phyloP scores from a whole-genome alignment of 2,329 filamentous ascomycete genomes.

The Plenodomus biglobosus region DNA sequence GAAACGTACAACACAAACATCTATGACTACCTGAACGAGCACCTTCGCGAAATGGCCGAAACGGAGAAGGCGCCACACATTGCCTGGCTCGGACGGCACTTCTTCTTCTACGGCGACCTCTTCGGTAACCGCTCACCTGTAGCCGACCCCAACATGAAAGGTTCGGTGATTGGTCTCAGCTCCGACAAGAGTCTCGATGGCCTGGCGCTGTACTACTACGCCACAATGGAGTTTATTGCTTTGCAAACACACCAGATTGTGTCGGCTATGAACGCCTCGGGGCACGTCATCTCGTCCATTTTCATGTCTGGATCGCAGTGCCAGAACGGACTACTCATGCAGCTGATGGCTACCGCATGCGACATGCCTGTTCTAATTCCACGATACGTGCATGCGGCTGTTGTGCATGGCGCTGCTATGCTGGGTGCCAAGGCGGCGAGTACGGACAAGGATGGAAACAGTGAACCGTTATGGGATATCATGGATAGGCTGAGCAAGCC shows the following conservation, averaged over 20 bases:
- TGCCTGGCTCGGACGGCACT: slow-evolving; percentile 84
- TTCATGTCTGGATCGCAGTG: slow-evolving; percentile 99
- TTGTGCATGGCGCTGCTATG: slow-evolving; percentile 98
- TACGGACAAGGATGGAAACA: slow-evolving; percentile 72
- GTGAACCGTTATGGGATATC: slow-evolving; percentile 89
- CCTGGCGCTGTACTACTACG: slow-evolving; percentile 90
- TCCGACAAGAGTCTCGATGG: slow-evolving; percentile 85
- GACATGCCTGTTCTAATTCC: slow-evolving; percentile 92
- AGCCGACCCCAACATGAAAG: slow-evolving; percentile 90
- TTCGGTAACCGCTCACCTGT: slow-evolving; percentile 96
- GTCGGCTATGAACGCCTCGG: slow-evolving; percentile 86
- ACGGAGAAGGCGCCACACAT: slow-evolving; percentile 72
- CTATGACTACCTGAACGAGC: slow-evolving; percentile 91
- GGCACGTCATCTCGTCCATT: slow-evolving; percentile 85
- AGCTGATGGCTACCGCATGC: slow-evolving; percentile 85
- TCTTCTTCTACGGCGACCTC: slow-evolving; percentile 98
- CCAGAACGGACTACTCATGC: slow-evolving; percentile 91
- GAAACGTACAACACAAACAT: slow-evolving; percentile 84
- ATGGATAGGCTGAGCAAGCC: slow-evolving; percentile 98
- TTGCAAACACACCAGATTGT: slow-evolving; percentile 96
- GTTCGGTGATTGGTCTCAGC: slow-evolving; percentile 81
- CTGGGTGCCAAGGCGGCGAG: slow-evolving; percentile 95
- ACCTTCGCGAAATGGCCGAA: slow-evolving; percentile 74
- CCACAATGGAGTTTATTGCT: slow-evolving; percentile 96
- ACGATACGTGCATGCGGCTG: slow-evolving; percentile 89